Conservation (phyloP, 768 basidiomycete species). For the Russula compacta region DNA sequence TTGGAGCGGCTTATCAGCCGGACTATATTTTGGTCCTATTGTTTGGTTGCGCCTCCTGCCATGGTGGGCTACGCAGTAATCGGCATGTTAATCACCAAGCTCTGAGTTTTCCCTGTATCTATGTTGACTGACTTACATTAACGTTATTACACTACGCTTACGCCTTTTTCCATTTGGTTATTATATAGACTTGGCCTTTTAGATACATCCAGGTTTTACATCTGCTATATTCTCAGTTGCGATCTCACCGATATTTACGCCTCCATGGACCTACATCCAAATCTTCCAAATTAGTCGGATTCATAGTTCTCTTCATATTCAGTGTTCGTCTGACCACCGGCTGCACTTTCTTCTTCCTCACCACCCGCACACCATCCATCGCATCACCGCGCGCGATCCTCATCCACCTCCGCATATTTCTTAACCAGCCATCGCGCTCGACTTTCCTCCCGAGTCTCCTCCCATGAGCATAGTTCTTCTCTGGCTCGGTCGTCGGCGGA, state of each 20-base stretch:
- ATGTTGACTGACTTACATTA: background rate
- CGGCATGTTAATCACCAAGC: conserved; percentile 53
- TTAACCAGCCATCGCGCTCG: background rate
- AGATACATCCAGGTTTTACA: background rate
- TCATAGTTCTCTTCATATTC: background rate
- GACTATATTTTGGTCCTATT: conserved; percentile 92
- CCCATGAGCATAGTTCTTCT: background rate
- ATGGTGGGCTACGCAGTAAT: conserved; percentile 70
- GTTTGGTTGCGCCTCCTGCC: conserved; percentile 78
- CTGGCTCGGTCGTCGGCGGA: conserved; percentile 8
- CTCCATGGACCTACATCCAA: background rate
- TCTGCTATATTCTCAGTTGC: background rate
- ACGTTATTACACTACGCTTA: background rate
- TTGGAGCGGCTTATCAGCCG: conserved; percentile 87
- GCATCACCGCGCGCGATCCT: background rate
- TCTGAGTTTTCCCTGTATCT: conserved; percentile 27
- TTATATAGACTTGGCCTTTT: background rate
- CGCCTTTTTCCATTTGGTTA: background rate
- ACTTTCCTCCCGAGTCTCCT: background rate
- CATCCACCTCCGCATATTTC: background rate
- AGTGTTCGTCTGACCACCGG: background rate
- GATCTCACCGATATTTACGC: too few species aligned
- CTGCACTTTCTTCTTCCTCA: background rate
- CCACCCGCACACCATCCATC: background rate
- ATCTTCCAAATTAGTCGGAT: background rate